Conservation (phyloP, 163 green algal genomes). For the Scenedesmus sp. region DNA sequence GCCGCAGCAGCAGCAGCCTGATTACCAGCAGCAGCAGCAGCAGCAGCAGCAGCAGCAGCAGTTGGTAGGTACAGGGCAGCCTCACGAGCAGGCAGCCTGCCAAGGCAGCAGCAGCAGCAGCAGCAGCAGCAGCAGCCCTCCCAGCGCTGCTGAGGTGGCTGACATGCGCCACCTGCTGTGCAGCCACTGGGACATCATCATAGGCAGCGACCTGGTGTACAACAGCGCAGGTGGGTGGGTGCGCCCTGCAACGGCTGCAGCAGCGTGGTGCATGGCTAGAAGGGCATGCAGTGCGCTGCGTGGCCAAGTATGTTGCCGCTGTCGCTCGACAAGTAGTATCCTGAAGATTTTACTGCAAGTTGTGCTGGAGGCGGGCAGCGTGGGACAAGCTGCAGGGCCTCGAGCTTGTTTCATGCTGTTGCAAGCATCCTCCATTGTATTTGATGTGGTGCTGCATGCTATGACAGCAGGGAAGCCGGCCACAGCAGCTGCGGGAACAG, state of each 20-base stretch:
- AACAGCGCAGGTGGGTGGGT: conserved; percentile 58
- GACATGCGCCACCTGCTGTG: conserved; percentile 23
- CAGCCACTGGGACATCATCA: conserved; percentile 69
- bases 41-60: conserved; percentile 15
- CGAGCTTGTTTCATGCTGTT: no score
- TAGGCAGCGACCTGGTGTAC: conserved; percentile 66
- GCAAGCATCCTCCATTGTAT: no score
- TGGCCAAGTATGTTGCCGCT: no score
- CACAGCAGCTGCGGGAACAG: no score
- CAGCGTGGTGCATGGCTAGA: background rate
- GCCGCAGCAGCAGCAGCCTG: conserved; percentile 10
- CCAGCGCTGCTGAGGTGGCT: background rate
- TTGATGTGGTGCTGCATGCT: no score
- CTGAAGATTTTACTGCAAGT: no score
- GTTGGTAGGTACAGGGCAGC: background rate
- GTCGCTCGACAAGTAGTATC: no score
- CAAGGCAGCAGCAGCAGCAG: background rate
- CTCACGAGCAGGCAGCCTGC: background rate
- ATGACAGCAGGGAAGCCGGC: no score
- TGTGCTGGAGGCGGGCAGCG: no score
- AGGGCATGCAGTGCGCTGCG: background rate
- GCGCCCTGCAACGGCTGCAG: background rate
- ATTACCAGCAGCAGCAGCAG: conserved; percentile 16
- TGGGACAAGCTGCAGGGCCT: no score
- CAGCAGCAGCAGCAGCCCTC: background rate